Evolutionary conservation across 176 grass and related monocot species (phyloP), one percentile per base, ranked within the genome.

Genomic region (Juncus effusus): DNA sequence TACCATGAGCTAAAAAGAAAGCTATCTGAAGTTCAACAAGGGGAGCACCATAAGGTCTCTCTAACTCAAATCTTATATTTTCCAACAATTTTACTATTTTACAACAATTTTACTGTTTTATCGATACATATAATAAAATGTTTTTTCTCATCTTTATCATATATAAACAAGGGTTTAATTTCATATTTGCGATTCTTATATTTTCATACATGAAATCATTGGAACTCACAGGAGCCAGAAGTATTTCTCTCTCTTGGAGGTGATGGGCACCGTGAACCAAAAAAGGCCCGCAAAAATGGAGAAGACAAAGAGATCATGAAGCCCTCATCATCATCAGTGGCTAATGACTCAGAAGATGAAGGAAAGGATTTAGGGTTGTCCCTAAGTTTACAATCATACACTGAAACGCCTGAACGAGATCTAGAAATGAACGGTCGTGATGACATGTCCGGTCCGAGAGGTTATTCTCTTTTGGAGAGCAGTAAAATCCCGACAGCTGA

Each of bases 1-100:
- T 99, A 89, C 59, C 16, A 84, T 40, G 80, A 99, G 42, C 62
- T 99, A 60, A 72, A 84, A 51, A 86, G 67, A 75, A 99, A 93
- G 72, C 72, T 99, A 68, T 71, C 88, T 0, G 69, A 70, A 54
- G 73, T 86, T 61, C 75, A 91, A 57, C 71, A 84, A 66, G 64
- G 74, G 66, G 77, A 79, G 76, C 82, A 86, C 5, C 58, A 73
- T 44, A 84, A 84, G 85, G 85, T 89, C 67, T 52, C 16, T 12
- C 19, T 54, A 12, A 42, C 51, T 42, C 59, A 45, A 51, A 10
- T 9, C 16, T 5, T 10, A 35, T 4, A 38, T 12, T 9, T 1
- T 14, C 55, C 10, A 7, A 12, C 60, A 7, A 6, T 2, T 62
- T 62, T 38, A 37, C 14, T 15, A 37, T 77, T 13, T n/a, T 59